Evolutionary conservation across 202 grass and related monocot species (phyloP).

Genomic region (Cymbopogon flexuosus): DNA sequence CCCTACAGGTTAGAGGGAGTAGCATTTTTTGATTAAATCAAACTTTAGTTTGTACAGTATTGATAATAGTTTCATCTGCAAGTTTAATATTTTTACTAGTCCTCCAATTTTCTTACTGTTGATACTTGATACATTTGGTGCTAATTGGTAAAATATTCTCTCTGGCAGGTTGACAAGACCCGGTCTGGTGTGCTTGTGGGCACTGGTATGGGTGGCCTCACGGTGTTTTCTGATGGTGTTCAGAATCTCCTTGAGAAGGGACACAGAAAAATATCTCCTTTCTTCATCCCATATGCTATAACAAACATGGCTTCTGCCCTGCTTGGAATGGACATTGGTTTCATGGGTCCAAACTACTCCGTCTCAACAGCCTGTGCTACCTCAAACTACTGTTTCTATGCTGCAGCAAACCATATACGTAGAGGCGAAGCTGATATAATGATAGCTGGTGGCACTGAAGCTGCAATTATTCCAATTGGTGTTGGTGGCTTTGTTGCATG

Average conservation of each 20-base stretch:
- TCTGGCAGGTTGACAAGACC: slow-evolving; percentile 64
- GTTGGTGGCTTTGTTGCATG: slow-evolving; percentile 87
- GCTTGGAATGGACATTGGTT: slow-evolving; percentile 80
- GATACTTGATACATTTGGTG: background rate
- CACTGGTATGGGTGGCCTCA: slow-evolving; percentile 76
- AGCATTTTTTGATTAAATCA: background rate
- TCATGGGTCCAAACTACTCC: slow-evolving; percentile 96
- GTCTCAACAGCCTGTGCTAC: slow-evolving; percentile 95
- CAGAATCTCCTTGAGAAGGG: slow-evolving; percentile 77
- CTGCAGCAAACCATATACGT: slow-evolving; percentile 86
- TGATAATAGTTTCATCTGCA: background rate
- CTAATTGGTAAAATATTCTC: slow-evolving; percentile 15
- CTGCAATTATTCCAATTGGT: slow-evolving; percentile 74
- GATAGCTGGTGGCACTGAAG: slow-evolving; percentile 85
- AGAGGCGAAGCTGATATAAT: slow-evolving; percentile 82
- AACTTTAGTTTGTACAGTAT: background rate
- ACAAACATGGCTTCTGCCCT: slow-evolving; percentile 83
- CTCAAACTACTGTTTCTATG: slow-evolving; percentile 85
- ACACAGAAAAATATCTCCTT: slow-evolving; percentile 69
- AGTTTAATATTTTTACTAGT: background rate
- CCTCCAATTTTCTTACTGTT: background rate
- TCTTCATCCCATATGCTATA: slow-evolving; percentile 86
- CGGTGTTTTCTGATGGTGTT: slow-evolving; percentile 69
- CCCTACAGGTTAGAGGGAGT: background rate
- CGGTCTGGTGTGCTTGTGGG: slow-evolving; percentile 85